Conservation (phyloP, 2,329 filamentous ascomycete species). For the Clarireedia paspali region DNA sequence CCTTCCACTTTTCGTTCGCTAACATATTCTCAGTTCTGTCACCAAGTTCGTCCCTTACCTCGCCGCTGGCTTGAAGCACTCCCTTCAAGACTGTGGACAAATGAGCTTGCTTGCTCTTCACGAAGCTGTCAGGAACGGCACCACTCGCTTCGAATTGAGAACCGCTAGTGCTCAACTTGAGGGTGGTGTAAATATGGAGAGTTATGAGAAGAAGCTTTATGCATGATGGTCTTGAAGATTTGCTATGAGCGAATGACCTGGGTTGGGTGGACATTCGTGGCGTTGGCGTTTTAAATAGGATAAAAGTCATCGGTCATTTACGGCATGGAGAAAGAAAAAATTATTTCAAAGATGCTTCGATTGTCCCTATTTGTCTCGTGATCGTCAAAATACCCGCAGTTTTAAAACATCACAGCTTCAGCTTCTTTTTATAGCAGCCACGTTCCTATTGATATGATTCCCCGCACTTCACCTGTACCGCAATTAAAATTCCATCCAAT, state of each 20-base stretch:
- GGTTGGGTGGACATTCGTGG: neutral
- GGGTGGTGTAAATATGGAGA: constrained; percentile 96
- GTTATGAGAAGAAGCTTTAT: constrained; percentile 99
- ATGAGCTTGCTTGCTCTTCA: constrained; percentile 73
- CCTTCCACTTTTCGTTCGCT: neutral
- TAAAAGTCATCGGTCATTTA: neutral
- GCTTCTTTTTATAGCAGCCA: too few relatives aligned
- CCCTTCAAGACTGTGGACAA: constrained; percentile 88
- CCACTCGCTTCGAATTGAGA: constrained; percentile 85
- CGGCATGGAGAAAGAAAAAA: constrained; percentile 9
- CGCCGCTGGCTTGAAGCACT: constrained; percentile 92
- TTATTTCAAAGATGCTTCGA: constrained; percentile 4
- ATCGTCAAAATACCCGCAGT: neutral
- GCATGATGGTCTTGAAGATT: constrained; percentile 44
- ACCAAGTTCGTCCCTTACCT: constrained; percentile 96
- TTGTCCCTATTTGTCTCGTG: neutral
- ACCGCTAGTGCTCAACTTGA: constrained; percentile 93
- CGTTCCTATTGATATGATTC: too few relatives aligned
- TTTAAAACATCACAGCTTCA: too few relatives aligned
- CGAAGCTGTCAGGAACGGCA: constrained; percentile 63
- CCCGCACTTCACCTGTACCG: neutral
- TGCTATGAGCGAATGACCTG: neutral
- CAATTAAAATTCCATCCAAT: neutral
- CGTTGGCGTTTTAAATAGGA: neutral
- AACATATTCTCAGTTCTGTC: constrained; percentile 49